Evolutionary conservation across 805 yeast genomes (phyloP), one percentile per base, ranked within the genome.

Genomic region (Spathaspora girioi): DNA sequence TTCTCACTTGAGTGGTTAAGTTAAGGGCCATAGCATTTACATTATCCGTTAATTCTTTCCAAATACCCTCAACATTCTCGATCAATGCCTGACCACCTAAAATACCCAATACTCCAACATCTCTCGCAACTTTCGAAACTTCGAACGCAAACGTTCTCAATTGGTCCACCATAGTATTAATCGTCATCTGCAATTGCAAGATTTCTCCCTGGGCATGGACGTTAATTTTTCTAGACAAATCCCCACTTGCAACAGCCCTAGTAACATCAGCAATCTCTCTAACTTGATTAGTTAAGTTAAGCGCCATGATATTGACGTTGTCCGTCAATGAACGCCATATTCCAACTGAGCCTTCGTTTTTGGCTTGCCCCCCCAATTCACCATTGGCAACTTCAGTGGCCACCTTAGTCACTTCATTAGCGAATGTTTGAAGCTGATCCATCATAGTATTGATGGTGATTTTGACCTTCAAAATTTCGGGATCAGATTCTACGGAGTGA

Each of bases 121-220:
- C 96, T 53, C 94, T 77, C 2, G 96, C 93, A 11, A 89, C 96
- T 54, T 91, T 81, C 1, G 93, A 84, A 38, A 89, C 96, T 67
- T 89, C 96, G 58, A 87, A 86, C 1, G 94, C 93, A 69, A 88
- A 88, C 20, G 86, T 84, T 59, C 92, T 75, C 58, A 88, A 78
- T 65, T 88, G 94, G 64, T 87, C 93, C 68, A 88, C 94, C 94
- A 88, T 89, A 53, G 91, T 82, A 64, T 89, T 89, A 61, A 89
- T 89, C 8, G 96, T 89, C 73, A 86, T 87, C 65, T 89, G 96
- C 55, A 89, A 77, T 59, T 87, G 93, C 52, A 87, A 73, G 55
- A 89, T 89, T 69, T 89, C 96, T 46, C 96, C 96, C 66, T 89
- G 96, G 7, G 96, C 96, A 67, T 89, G 93, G 12, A 89, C 96